Conservation (phyloP, 164 flowering plant species). For the Cinnamomum micranthum region DNA sequence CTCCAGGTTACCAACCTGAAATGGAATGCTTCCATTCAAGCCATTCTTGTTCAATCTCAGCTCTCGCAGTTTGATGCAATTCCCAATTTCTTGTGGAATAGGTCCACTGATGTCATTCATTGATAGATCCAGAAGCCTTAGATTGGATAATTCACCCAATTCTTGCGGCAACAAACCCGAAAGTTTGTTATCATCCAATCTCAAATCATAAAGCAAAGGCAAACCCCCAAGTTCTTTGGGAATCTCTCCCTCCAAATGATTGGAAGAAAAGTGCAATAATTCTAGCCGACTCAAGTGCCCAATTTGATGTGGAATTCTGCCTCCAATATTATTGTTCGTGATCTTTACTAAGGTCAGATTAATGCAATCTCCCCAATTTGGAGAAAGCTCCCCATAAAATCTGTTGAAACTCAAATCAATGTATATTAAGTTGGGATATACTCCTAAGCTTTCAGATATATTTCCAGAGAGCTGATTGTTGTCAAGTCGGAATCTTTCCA, state of each 20-base stretch:
- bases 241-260: background rate
- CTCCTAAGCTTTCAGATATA: background rate
- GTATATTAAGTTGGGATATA: background rate
- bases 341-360: background rate
- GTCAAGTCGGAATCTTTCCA: background rate
- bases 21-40: slow-evolving; percentile 5
- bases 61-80: background rate
- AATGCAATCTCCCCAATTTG: background rate
- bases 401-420: slow-evolving; percentile 1
- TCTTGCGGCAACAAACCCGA: background rate
- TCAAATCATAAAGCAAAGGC: background rate
- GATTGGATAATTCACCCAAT: background rate
- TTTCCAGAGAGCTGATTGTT: background rate
- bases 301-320: background rate
- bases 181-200: background rate
- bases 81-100: background rate
- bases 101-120: background rate
- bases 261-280: background rate
- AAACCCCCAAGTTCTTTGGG: background rate
- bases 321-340: background rate
- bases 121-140: background rate
- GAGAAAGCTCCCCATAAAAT: background rate
- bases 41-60: background rate
- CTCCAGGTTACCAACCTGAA: background rate
- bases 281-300: background rate